A percentile compares a stretch with the other conserved stretches of the same genome.
Evolutionary conservation across 495 filamentous ascomycete species (phyloP).

Genomic region (Choiromyces venosus): DNA sequence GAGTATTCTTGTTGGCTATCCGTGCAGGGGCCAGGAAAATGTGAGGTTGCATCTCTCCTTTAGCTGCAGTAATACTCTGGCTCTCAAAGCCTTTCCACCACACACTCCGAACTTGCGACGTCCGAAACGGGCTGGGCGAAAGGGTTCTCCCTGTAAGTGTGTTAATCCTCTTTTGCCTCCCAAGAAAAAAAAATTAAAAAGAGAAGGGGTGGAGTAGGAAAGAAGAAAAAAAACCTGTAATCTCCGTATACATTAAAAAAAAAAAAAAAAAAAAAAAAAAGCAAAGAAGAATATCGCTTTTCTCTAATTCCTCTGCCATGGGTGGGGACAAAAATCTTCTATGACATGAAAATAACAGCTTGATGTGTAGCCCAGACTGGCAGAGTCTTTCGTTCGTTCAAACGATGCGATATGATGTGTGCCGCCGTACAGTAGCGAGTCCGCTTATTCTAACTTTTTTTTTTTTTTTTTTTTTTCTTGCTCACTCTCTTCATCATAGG

Average conservation of each 20-base stretch:
- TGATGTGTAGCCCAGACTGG: background rate
- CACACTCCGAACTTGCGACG: constrained; percentile 9
- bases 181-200: background rate
- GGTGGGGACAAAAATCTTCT: background rate
- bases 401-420: background rate
- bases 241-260: constrained; percentile 7
- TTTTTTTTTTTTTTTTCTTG: background rate
- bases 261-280: constrained; percentile 7
- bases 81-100: constrained; percentile 29
- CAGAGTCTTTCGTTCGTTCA: background rate
- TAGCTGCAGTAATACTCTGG: constrained; percentile 18
- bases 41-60: constrained; percentile 14
- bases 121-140: constrained; percentile 29
- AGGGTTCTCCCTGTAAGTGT: background rate
- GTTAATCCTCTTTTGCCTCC: background rate
- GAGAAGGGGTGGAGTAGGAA: background rate
- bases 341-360: background rate
- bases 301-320: background rate
- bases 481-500: background rate
- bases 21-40: constrained; percentile 31
- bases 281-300: background rate
- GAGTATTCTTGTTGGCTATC: constrained; percentile 30
- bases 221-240: constrained; percentile 21
- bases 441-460: background rate
- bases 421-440: background rate